Conservation (phyloP, 495 filamentous ascomycete genomes). For the Hyaloscypha bicolor region DNA sequence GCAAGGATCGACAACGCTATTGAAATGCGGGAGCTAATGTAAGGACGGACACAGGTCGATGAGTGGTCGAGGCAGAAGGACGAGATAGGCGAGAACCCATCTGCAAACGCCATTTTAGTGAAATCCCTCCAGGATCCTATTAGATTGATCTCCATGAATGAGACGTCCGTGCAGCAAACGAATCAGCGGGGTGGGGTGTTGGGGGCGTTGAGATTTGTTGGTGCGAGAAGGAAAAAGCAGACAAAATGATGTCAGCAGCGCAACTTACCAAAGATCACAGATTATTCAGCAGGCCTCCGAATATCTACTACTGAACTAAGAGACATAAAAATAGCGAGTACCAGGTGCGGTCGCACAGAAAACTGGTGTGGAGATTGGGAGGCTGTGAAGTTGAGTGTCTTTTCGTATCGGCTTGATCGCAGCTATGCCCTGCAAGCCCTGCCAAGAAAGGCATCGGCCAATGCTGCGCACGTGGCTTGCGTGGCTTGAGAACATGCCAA, state of each 20-base stretch:
- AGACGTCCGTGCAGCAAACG: not conserved
- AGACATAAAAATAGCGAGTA: not conserved
- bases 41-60: not conserved
- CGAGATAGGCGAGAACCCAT: not conserved
- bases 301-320: too few species aligned
- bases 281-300: not conserved
- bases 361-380: not conserved
- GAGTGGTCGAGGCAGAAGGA: not conserved
- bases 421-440: not conserved
- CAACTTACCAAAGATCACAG: not conserved
- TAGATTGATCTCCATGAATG: not conserved
- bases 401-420: not conserved
- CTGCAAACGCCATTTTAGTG: not conserved
- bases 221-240: not conserved
- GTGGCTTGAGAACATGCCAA: not conserved
- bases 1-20: constrained; percentile 10
- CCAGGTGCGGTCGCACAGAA: not conserved
- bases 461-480: not conserved
- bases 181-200: not conserved
- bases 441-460: not conserved
- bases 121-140: not conserved
- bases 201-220: not conserved
- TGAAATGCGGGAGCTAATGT: constrained; percentile 14
- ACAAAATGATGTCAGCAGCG: not conserved
- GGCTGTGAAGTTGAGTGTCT: not conserved